Base-by-base conservation (phyloP, 75 land plant genomes). In the Pinus albicaulis region DNA sequence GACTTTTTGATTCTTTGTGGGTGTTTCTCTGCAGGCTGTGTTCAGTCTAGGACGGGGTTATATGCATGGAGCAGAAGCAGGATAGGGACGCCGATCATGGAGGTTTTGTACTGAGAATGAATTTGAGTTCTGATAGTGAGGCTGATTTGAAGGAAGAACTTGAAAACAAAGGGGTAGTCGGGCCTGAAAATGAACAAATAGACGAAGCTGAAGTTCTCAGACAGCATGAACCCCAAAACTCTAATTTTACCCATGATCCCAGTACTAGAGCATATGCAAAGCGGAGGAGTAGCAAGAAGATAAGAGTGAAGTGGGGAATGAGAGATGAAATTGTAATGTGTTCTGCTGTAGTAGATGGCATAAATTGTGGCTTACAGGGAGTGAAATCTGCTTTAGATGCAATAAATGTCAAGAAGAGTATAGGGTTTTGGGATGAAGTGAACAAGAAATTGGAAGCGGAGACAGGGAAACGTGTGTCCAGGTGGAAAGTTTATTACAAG, bases 61-160 rank as follows among this genome's bases (percentile, higher is more conserved):
- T 38, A 44, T 68, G 71, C 11, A 68, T 68, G 71, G 71, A 68
- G 71, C 48, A 28, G 23, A 34, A 68, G 26, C 24, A 68, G 71
- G 41, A 68, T 19, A 8, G 48, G 17, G 52, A 44, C 8, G 52
- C 7, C 8, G 24, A 68, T 68, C 23, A 4, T 19, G 71, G 52
- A 4, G 8, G 11, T 0, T 68, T 68, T 19, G n/a, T 68, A 20
- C 24, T 68, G 22, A 68, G 34, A 44, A 38, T 68, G 71, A 68
- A 41, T 20, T 68, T 68, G 71, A 68, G 71, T n/a, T 68, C 71
- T 19, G 71, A 38, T 41, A 68, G 71, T 68, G 71, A 68, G 71
- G 41, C 52, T n/a, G 71, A 68, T 20, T 12, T 68, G 52, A 52
- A 68, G 19, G 41, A 68, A 20, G 48, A 34, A 0, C 71, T 23